Percentiles rank a stretch among this genome's conserved stretches.
These are phyloP conservation scores for Plasmodium coatneyi DNA, from an alignment of 169 alveolate genomes.

Conservation along the genomic window DNA sequence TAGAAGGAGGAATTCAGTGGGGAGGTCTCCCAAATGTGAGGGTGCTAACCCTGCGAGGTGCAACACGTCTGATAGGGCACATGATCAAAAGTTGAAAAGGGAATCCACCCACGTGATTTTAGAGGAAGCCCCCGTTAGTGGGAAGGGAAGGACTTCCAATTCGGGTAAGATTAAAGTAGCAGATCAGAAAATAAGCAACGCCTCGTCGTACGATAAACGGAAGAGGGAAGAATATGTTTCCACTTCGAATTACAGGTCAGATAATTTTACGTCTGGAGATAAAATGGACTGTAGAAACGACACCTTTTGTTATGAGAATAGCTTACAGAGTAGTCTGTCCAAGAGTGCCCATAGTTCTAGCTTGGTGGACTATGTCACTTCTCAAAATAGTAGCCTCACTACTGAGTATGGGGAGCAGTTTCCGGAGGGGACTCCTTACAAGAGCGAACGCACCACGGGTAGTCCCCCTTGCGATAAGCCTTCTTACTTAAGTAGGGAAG, in stretches of 20 bases:
- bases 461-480: neutral
- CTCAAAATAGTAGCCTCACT: neutral
- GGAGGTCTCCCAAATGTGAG: neutral
- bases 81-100: neutral
- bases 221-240: neutral
- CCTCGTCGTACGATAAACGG: neutral
- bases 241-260: neutral
- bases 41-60: neutral
- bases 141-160: neutral
- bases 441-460: neutral
- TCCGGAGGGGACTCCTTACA: neutral
- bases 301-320: neutral
- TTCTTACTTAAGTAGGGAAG: neutral
- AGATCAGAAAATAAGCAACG: neutral
- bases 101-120: neutral
- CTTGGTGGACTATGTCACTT: neutral
- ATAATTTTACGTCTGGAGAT: neutral
- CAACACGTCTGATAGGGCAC: neutral
- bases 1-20: neutral
- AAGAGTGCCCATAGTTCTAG: neutral
- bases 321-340: neutral
- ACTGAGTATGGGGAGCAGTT: neutral
- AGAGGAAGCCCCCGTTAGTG: neutral
- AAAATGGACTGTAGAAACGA: neutral
- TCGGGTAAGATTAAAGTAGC: neutral